These are phyloP conservation scores for Linnemannia elongata DNA, from an alignment of 192 early-diverging fungal species.

Conservation along the genomic window DNA sequence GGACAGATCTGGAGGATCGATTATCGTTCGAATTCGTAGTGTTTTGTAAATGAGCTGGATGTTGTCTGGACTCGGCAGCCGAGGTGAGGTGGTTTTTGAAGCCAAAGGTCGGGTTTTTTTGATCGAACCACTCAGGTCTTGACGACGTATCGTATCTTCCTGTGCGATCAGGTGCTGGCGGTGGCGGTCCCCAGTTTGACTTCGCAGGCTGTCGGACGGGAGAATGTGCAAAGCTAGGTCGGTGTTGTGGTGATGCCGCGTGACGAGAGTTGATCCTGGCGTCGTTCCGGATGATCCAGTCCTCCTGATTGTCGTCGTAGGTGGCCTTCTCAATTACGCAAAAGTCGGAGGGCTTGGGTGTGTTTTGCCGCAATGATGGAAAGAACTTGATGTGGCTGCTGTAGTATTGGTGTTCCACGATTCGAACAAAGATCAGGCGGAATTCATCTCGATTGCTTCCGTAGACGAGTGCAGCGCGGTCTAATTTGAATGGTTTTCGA, in stretches of 20 bases:
- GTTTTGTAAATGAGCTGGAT: not conserved
- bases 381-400: constrained; percentile 18
- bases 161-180: not conserved
- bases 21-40: not conserved
- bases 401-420: constrained; percentile 23
- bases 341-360: not conserved
- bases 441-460: constrained; percentile 35
- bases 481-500: not conserved
- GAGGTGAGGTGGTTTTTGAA: not conserved
- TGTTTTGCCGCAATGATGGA: constrained; percentile 4
- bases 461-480: constrained; percentile 30
- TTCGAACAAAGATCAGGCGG: constrained; percentile 23
- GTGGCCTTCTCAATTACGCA: constrained; percentile 34
- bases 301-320: constrained; percentile 3
- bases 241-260: not conserved
- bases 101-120: constrained; percentile 19
- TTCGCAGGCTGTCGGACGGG: not conserved
- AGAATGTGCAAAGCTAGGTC: not conserved
- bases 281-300: constrained; percentile 6
- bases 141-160: not conserved
- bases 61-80: not conserved
- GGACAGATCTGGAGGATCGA: not conserved
- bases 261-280: not conserved
- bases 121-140: constrained; percentile 13
- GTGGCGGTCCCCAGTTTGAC: constrained; percentile 2